Evolutionary conservation across 1,284 basidiomycete genomes (phyloP).

Genomic region (Erythrobasidium hasegawianum): DNA sequence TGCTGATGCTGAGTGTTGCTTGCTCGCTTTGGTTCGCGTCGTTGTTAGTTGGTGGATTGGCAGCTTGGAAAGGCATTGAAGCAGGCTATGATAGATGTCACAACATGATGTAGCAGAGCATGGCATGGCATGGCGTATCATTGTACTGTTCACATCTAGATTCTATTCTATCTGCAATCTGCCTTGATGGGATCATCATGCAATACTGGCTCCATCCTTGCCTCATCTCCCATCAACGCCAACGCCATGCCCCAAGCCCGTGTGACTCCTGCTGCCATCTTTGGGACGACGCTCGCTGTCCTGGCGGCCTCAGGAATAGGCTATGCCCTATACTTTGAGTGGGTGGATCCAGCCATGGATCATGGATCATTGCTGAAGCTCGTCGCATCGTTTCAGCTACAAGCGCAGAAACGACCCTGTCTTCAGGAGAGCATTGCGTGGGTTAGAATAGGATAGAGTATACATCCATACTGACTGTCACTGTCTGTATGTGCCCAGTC

Average conservation of each 20-base stretch:
- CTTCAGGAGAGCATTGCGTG: slow-evolving; percentile 77
- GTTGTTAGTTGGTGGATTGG: too few relatives aligned
- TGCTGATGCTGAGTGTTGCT: too few relatives aligned
- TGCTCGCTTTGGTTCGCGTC: too few relatives aligned
- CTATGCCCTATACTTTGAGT: slow-evolving; percentile 25
- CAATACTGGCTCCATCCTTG: background rate
- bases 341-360: background rate
- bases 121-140: too few relatives aligned
- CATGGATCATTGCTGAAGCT: background rate
- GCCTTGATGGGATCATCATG: too few relatives aligned
- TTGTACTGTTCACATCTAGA: too few relatives aligned
- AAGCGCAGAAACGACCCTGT: slow-evolving; percentile 78
- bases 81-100: too few relatives aligned
- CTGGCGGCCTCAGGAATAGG: slow-evolving; percentile 14
- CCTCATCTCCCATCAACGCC: background rate
- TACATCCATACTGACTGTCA: background rate
- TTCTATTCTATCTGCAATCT: too few relatives aligned
- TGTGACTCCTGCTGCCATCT: slow-evolving; percentile 16
- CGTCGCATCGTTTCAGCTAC: slow-evolving; percentile 54
- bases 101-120: too few relatives aligned
- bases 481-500: background rate
- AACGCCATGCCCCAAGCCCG: slow-evolving; percentile 17
- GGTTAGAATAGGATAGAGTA: background rate
- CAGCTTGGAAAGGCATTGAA: too few relatives aligned
- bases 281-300: slow-evolving; percentile 4